Conservation (phyloP, 441 rosid genomes). For the Pelargonium citronellum region DNA sequence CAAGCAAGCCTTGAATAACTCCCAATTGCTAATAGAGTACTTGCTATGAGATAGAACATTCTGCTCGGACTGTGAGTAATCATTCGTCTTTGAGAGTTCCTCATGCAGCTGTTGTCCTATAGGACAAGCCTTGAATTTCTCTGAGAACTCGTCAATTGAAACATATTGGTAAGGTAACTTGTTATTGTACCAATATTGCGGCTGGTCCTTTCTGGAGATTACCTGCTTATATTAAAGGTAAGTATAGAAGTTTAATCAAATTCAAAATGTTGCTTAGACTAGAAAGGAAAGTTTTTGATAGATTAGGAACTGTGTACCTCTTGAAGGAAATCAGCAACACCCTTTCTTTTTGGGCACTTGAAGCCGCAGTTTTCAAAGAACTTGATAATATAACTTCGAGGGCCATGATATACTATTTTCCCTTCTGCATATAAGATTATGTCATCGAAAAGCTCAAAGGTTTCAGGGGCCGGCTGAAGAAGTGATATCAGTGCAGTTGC, state of each 20-base stretch:
- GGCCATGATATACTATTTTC: slow-evolving; percentile 37
- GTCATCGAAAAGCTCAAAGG: slow-evolving; percentile 40
- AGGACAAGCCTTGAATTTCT: slow-evolving; percentile 31
- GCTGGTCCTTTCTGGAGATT: slow-evolving; percentile 52
- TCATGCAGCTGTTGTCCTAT: slow-evolving; percentile 26
- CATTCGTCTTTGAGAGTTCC: slow-evolving; percentile 36
- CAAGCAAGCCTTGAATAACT: slow-evolving; percentile 50
- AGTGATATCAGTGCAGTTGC: slow-evolving; percentile 35
- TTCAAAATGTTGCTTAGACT: background rate
- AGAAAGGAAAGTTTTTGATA: background rate
- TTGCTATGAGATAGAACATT: slow-evolving; percentile 33
- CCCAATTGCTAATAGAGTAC: slow-evolving; percentile 39
- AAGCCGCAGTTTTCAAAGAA: slow-evolving; percentile 40
- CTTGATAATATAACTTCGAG: slow-evolving; percentile 21
- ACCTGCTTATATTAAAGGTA: slow-evolving; percentile 33
- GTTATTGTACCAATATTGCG: slow-evolving; percentile 42
- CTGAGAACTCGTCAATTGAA: slow-evolving; percentile 36
- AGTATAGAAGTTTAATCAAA: background rate
- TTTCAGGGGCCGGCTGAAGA: slow-evolving; percentile 44
- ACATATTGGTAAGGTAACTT: slow-evolving; percentile 37
- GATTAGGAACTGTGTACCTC: slow-evolving; percentile 27
- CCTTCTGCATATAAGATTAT: slow-evolving; percentile 34
- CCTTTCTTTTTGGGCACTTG: slow-evolving; percentile 56
- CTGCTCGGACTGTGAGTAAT: slow-evolving; percentile 21
- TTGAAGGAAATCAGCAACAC: slow-evolving; percentile 64